Base-by-base conservation (phyloP, 306 rosid species). In the Clitoria ternatea region DNA sequence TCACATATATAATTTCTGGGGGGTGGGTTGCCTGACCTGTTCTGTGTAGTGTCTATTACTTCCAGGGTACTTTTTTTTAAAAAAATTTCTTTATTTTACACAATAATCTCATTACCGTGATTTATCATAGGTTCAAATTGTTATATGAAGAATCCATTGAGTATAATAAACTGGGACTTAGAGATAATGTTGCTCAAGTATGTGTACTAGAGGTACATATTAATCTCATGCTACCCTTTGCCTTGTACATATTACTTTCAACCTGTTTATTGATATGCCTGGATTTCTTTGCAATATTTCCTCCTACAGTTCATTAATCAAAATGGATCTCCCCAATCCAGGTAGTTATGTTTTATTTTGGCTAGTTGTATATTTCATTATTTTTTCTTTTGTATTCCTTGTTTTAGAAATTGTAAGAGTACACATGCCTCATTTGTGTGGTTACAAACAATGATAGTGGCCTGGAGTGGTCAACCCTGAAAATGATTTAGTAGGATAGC, bases 151-250 rank as follows among this genome's bases (percentile, higher is more conserved):
- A 91, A 80, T 69, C 50, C 85, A 85, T 94, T 27, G 97, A 91
- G 80, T 94, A 84, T 82, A 85, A 75, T 84, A 87, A 84, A 78
- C 83, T 94, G 79, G 97, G 99, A 74, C 97, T 94, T 24, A 87
- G 99, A 76, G 96, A 91, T 79, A 94, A 94, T 83, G 95, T 94
- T 19, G 95, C 92, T 42, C 95, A 94, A 80, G 83, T 94, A 82
- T 89, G 97, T 80, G 92, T 94, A 65, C 80, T 94, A 37, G 92
- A 94, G 97, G 99, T 91, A 85, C 22, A 4, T 74, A 22, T 42
- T 27, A 36, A 49, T 70, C 56, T 36, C 22, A 10, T 73, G 17
- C 37, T 26, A 52, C 45, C 57, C n/a, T 72, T 68, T 78, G 65
- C 59, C 57, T 33, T 35, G 36, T 59, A 15, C 62, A 44, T 26